These are phyloP conservation scores for Penicillium sp. DNA, from an alignment of 2,329 filamentous ascomycete species.

Conservation along the genomic window DNA sequence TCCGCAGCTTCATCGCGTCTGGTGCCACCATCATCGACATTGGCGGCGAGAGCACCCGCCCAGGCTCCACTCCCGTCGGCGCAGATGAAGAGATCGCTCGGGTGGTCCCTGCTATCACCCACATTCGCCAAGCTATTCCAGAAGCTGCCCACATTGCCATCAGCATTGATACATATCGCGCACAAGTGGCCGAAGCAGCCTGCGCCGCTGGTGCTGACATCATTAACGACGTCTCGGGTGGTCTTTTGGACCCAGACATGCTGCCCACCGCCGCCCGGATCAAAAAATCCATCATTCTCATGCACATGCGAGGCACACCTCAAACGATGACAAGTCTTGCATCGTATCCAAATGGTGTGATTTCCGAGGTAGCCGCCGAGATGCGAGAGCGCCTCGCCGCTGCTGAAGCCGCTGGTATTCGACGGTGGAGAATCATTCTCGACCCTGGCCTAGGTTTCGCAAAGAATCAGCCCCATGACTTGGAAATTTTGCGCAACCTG, in stretches of 20 bases:
- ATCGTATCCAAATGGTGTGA: slow-evolving; percentile 62
- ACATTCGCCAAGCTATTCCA: slow-evolving; percentile 60
- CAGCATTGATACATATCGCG: slow-evolving; percentile 89
- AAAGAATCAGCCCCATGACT: slow-evolving; percentile 73
- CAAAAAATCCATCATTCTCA: slow-evolving; percentile 72
- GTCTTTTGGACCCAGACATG: slow-evolving; percentile 73
- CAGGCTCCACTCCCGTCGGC: slow-evolving; percentile 62
- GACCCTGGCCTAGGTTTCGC: slow-evolving; percentile 94
- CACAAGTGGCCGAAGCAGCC: slow-evolving; percentile 70
- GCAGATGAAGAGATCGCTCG: slow-evolving; percentile 69
- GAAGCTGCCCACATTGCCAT: slow-evolving; percentile 62
- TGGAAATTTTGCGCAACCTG: slow-evolving; percentile 67
- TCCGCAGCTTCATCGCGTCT: slow-evolving; percentile 56
- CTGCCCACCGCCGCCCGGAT: slow-evolving; percentile 70
- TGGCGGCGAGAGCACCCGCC: slow-evolving; percentile 88
- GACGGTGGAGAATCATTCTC: slow-evolving; percentile 88
- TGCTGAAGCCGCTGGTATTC: slow-evolving; percentile 75
- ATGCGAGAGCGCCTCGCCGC: slow-evolving; percentile 63
- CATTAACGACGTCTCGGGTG: slow-evolving; percentile 90
- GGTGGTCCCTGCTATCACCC: slow-evolving; percentile 69
- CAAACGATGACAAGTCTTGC: slow-evolving; percentile 69
- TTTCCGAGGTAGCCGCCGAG: slow-evolving; percentile 61
- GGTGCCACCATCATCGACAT: slow-evolving; percentile 86
- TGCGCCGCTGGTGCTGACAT: slow-evolving; percentile 78
- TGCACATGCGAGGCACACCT: slow-evolving; percentile 91